A percentile compares a stretch with the other conserved stretches of the same genome.
Conservation (phyloP, 306 rosid genomes). For the Inga leiocalycina region DNA sequence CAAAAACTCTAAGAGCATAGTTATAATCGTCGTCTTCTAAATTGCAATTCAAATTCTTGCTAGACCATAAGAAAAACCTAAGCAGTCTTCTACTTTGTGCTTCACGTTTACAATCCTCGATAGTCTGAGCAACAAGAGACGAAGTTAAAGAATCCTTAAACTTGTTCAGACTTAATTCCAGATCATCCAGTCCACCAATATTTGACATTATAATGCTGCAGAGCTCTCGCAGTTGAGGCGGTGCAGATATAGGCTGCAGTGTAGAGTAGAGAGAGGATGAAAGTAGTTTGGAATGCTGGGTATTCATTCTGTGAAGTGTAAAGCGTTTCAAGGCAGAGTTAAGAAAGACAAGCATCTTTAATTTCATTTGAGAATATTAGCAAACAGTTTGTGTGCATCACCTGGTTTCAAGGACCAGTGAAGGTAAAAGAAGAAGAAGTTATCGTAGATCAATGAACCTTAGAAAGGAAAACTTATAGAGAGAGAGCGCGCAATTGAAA, state of each 20-base stretch:
- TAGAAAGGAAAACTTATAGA: not conserved
- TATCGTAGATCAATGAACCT: not conserved
- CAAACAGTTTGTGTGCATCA: not conserved
- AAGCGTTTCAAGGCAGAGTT: constrained; percentile 43
- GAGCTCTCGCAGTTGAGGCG: constrained; percentile 52
- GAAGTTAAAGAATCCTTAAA: constrained; percentile 45
- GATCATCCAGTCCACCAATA: constrained; percentile 76
- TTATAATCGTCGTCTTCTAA: constrained; percentile 73
- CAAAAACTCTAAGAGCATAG: constrained; percentile 60
- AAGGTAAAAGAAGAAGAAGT: not conserved
- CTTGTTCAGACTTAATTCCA: constrained; percentile 56
- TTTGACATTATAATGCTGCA: constrained; percentile 47
- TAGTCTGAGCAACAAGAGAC: constrained; percentile 61
- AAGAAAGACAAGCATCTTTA: constrained; percentile 30
- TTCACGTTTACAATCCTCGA: constrained; percentile 68
- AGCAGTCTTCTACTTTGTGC: constrained; percentile 74
- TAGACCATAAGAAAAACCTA: constrained; percentile 84
- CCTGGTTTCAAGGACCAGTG: not conserved
- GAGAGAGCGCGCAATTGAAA: not conserved
- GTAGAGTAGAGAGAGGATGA: constrained; percentile 42
- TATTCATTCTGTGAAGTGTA: constrained; percentile 18
- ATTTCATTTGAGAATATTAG: not conserved
- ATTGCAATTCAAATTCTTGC: constrained; percentile 50
- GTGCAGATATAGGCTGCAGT: constrained; percentile 24
- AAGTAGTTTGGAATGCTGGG: constrained; percentile 25